Evolutionary conservation across 192 early-diverging fungal species (phyloP).

Genomic region (Neocallimastix lanati): DNA sequence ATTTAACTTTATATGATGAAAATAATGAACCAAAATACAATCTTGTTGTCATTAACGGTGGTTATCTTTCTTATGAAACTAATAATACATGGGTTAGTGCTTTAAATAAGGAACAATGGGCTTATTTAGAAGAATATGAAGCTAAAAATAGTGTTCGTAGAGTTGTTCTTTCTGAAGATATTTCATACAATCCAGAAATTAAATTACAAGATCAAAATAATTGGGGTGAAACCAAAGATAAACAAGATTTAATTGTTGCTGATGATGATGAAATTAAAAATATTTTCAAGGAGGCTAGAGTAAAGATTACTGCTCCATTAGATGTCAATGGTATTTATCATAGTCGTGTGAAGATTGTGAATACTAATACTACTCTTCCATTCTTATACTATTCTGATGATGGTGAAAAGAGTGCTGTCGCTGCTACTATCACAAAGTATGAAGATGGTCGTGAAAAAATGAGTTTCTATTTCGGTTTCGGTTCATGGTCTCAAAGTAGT

Average conservation of each 20-base stretch:
- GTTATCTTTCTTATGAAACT: background rate
- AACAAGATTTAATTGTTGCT: background rate
- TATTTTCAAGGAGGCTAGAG: background rate
- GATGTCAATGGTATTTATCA: background rate
- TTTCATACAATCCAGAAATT: background rate
- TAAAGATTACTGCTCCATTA: background rate
- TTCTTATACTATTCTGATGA: background rate
- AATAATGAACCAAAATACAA: background rate
- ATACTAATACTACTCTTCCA: background rate
- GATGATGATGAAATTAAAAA: background rate
- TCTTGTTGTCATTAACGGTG: background rate
- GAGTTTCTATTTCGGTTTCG: slow-evolving; percentile 22
- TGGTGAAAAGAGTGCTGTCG: slow-evolving; percentile 1
- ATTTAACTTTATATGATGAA: background rate
- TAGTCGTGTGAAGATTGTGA: background rate
- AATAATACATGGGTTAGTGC: background rate
- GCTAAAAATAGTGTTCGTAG: background rate
- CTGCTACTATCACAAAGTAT: slow-evolving; percentile 9
- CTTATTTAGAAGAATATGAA: background rate
- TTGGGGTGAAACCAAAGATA: background rate
- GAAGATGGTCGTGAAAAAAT: slow-evolving; percentile 17
- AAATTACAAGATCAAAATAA: background rate
- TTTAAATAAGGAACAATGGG: background rate
- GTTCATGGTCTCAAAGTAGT: slow-evolving; percentile 14
- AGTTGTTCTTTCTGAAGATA: background rate